Conservation (phyloP, 495 filamentous ascomycete genomes). For the Trichoderma erinaceum region DNA sequence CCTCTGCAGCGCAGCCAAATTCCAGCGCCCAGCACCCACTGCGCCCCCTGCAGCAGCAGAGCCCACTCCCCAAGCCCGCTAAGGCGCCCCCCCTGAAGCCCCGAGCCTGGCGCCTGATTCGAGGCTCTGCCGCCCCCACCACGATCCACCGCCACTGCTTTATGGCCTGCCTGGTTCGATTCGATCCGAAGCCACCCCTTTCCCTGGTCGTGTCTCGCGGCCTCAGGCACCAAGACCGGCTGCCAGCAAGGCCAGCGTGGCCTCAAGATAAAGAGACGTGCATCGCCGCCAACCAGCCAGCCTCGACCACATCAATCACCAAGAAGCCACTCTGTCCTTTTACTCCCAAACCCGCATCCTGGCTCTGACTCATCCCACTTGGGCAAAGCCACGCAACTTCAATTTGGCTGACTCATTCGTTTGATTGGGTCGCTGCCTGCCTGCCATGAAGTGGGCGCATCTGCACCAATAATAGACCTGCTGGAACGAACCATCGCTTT, state of each 20-base stretch:
- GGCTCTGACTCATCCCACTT: conserved; percentile 8
- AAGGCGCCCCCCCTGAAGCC: neutral
- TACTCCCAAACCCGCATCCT: neutral
- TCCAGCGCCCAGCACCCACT: neutral
- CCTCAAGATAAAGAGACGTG: conserved; percentile 16
- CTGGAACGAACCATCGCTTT: neutral
- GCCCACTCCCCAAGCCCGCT: conserved; percentile 3
- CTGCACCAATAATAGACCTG: neutral
- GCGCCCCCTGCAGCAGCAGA: neutral
- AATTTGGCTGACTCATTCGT: conserved; percentile 8
- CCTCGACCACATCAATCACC: neutral
- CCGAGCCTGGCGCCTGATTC: neutral
- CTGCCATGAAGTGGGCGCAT: neutral
- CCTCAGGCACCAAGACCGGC: conserved; percentile 7
- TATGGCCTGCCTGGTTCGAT: neutral
- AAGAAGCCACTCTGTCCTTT: conserved; percentile 15
- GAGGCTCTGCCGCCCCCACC: neutral
- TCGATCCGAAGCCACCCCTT: conserved; percentile 3
- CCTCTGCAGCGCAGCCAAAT: neutral
- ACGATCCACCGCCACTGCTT: neutral
- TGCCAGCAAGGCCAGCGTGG: conserved; percentile 2
- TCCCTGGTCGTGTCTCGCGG: neutral
- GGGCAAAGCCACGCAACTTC: neutral
- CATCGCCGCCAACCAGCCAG: neutral
- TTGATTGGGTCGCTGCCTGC: neutral